Percentiles rank a stretch among this genome's conserved stretches.
phyloP scores from a whole-genome alignment of 495 filamentous ascomycete genomes.

The Aspergillus ostianus region DNA sequence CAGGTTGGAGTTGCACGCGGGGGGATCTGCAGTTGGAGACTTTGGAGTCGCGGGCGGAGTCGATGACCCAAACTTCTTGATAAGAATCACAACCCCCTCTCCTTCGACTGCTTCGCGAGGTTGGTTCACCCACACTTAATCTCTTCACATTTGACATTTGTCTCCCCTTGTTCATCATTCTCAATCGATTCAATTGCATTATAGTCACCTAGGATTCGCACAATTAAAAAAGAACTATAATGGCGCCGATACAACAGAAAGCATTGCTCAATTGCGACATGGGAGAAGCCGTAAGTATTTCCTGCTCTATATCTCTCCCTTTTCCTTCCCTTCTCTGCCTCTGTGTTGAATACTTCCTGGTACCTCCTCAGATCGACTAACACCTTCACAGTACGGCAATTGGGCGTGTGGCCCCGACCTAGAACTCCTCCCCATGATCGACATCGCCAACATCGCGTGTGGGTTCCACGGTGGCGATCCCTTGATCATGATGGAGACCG shows the following conservation, averaged over 20 bases:
- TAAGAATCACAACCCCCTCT: conserved; percentile 10
- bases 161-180: background rate
- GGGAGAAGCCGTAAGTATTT: conserved; percentile 40
- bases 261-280: conserved; percentile 53
- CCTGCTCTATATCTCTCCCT: background rate
- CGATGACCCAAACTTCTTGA: background rate
- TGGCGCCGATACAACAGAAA: conserved; percentile 47
- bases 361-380: background rate
- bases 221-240: conserved; percentile 13
- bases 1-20: background rate
- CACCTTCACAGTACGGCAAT: conserved; percentile 37
- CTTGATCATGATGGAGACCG: conserved; percentile 58
- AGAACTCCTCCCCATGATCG: conserved; percentile 56
- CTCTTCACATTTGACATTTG: background rate
- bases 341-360: too few species aligned
- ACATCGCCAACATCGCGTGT: conserved; percentile 63
- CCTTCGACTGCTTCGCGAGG: background rate
- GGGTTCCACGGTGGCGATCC: conserved; percentile 62
- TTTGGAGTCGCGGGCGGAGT: conserved; percentile 5
- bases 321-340: background rate
- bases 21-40: conserved; percentile 6
- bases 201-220: background rate
- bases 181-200: background rate
- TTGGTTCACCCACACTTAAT: background rate
- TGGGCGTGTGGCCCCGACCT: conserved; percentile 52